Percentiles rank a stretch among this genome's conserved stretches.
Conservation (phyloP, 495 filamentous ascomycete genomes). For the Penicillium psychrofluorescens region DNA sequence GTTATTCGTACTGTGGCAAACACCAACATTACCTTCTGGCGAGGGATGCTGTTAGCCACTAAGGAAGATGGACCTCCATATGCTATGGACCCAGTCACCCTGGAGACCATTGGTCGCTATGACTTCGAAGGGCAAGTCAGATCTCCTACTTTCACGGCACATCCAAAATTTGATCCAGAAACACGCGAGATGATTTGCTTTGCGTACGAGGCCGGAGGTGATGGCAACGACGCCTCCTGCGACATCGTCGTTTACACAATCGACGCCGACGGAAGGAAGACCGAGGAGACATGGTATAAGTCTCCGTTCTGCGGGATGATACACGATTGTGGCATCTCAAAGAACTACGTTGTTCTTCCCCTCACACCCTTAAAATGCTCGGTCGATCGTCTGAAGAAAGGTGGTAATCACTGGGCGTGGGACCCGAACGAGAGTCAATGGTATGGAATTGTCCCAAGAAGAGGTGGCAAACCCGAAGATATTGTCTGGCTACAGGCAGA, state of each 20-base stretch:
- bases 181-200: conserved; percentile 52
- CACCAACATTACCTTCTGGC: conserved; percentile 49
- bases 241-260: conserved; percentile 44
- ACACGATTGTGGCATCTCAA: conserved; percentile 42
- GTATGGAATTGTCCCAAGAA: conserved; percentile 41
- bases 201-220: conserved; percentile 32
- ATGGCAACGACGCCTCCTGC: conserved; percentile 20
- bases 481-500: conserved; percentile 20
- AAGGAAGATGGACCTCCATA: conserved; percentile 52
- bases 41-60: conserved; percentile 42
- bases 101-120: conserved; percentile 47
- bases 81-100: conserved; percentile 46
- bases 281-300: conserved; percentile 40
- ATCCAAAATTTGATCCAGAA: conserved; percentile 53
- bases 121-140: conserved; percentile 52
- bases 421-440: conserved; percentile 43
- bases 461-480: conserved; percentile 41
- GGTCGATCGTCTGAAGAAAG: conserved; percentile 41
- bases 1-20: conserved; percentile 45
- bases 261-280: conserved; percentile 32
- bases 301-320: conserved; percentile 49
- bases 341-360: conserved; percentile 44
- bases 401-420: conserved; percentile 49
- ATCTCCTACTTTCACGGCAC: conserved; percentile 49
- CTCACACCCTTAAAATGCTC: conserved; percentile 42